A percentile compares a stretch with the other conserved stretches of the same genome.
These are phyloP conservation scores for Nicotiana tabacum DNA, from an alignment of 257 asterid species.

Conservation along the genomic window DNA sequence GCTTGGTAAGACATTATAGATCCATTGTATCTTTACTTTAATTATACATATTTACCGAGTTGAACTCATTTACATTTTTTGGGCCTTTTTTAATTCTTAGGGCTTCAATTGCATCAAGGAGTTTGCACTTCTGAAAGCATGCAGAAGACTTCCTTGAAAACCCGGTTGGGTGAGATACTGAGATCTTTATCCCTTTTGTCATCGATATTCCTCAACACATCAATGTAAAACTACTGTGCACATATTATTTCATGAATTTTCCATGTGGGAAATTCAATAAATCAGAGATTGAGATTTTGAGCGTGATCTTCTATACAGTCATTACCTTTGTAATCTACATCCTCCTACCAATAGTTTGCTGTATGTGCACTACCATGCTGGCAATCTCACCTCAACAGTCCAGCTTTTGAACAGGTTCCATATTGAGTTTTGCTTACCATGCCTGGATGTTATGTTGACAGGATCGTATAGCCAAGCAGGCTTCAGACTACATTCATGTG, in stretches of 20 bases:
- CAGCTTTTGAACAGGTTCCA: background rate
- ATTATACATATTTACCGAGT: background rate
- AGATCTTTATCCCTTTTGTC: constrained; percentile 4
- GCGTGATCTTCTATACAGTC: background rate
- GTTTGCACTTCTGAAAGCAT: constrained; percentile 31
- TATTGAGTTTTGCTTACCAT: background rate
- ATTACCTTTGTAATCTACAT: background rate
- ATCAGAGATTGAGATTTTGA: background rate
- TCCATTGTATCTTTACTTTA: background rate
- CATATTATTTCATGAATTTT: background rate
- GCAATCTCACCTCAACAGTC: background rate
- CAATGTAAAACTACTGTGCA: background rate
- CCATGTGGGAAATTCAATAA: background rate
- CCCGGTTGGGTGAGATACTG: background rate
- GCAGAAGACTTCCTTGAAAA: constrained; percentile 15
- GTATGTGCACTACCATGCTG: background rate
- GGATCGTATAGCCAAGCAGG: background rate
- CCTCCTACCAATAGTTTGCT: background rate
- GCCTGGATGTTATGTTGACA: background rate
- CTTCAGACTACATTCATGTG: background rate
- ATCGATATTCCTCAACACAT: background rate
- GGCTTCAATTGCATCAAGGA: constrained; percentile 57
- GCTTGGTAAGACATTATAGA: constrained; percentile 53
- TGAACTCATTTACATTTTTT: background rate
- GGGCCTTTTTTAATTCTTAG: constrained; percentile 21